A percentile compares a stretch with the other conserved stretches of the same genome.
These are phyloP conservation scores for Haplosporangium sp. DNA, from an alignment of 371 early-diverging fungal genomes.

Conservation along the genomic window DNA sequence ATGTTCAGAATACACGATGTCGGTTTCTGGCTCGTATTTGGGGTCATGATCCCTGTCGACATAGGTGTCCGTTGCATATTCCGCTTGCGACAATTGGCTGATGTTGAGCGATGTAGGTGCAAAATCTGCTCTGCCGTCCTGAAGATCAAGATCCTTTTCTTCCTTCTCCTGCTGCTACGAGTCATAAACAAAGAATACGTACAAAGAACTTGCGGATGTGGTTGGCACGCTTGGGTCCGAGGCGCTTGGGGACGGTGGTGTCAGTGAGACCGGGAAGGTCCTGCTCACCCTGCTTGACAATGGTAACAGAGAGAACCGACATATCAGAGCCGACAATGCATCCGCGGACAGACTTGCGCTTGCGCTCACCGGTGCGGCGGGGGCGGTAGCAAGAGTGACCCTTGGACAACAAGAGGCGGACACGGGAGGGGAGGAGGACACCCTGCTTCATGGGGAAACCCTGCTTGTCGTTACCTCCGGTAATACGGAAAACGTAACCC, in stretches of 20 bases:
- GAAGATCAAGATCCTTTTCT: too few species aligned
- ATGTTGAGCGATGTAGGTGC: too few species aligned
- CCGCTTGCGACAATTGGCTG: too few species aligned
- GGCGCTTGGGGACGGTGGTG: conserved; percentile 90
- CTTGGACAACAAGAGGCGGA: conserved; percentile 93
- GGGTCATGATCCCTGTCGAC: too few species aligned
- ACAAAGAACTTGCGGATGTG: conserved; percentile 99
- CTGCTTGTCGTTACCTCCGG: conserved; percentile 99
- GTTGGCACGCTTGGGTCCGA: conserved; percentile 98
- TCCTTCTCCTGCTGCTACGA: too few species aligned
- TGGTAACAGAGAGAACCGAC: conserved; percentile 92
- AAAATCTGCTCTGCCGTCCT: too few species aligned
- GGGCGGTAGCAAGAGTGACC: conserved; percentile 99
- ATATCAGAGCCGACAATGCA: conserved; percentile 98
- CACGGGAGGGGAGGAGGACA: conserved; percentile 94
- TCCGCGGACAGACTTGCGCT: conserved; percentile 99
- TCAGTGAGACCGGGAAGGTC: conserved; percentile 98
- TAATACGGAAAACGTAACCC: conserved; percentile 98
- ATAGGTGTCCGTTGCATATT: too few species aligned
- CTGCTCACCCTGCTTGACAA: conserved; percentile 97
- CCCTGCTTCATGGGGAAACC: conserved; percentile 99
- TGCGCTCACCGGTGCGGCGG: conserved; percentile 98
- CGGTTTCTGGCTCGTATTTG: too few species aligned
- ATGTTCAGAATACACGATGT: too few species aligned
- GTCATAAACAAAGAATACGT: too few species aligned